phyloP scores from a whole-genome alignment of 331 rosid species.

The Acacia pycnantha region DNA sequence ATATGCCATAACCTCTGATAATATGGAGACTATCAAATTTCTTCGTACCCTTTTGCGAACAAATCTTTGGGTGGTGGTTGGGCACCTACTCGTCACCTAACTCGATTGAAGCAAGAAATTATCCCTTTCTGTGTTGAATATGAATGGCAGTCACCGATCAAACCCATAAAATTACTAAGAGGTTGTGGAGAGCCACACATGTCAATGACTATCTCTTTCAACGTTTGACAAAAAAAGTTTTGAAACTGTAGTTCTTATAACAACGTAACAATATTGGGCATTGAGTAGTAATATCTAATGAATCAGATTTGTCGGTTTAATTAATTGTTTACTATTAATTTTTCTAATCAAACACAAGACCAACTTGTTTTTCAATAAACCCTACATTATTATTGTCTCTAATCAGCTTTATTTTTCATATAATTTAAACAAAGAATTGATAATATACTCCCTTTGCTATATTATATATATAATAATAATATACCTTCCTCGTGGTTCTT shows the following conservation, averaged over 20 bases:
- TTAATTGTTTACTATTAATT: background rate
- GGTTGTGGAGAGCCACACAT: background rate
- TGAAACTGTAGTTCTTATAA: background rate
- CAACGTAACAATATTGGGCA: background rate
- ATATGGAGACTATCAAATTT: background rate
- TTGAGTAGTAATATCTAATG: background rate
- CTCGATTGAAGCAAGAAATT: background rate
- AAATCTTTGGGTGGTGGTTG: background rate
- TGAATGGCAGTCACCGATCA: background rate
- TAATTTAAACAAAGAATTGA: background rate
- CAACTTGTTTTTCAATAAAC: background rate
- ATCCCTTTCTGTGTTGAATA: background rate
- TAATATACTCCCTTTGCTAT: background rate
- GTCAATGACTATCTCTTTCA: slow-evolving; percentile 41
- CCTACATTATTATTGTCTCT: background rate
- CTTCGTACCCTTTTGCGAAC: background rate
- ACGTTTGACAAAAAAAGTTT: slow-evolving; percentile 31
- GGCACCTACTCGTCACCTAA: slow-evolving; percentile 25
- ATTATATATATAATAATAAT: too few relatives aligned
- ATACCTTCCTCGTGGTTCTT: background rate
- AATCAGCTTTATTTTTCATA: background rate
- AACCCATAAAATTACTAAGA: background rate
- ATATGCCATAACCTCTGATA: background rate
- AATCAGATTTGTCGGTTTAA: background rate
- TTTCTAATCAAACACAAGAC: background rate